These are phyloP conservation scores for Clarireedia monteithiana DNA, from an alignment of 2,329 filamentous ascomycete species.

Conservation along the genomic window DNA sequence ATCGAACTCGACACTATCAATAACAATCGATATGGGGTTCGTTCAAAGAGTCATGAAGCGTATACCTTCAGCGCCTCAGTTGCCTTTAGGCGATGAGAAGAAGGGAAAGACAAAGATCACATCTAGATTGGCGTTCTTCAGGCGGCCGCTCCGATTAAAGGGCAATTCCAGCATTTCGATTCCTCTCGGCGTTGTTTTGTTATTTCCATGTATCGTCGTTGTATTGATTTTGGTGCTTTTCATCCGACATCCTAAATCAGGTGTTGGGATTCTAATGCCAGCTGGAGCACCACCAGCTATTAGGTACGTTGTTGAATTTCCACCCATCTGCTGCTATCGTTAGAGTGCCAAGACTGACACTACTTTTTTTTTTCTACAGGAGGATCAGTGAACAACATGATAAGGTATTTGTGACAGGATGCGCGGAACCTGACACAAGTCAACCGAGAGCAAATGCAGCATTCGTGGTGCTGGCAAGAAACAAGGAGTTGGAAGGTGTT, in stretches of 20 bases:
- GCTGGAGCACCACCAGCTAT: slow-evolving; percentile 83
- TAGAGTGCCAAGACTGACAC: slow-evolving; percentile 8
- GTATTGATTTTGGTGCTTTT: slow-evolving; percentile 86
- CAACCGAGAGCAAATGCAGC: slow-evolving; percentile 84
- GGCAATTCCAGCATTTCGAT: slow-evolving; percentile 90
- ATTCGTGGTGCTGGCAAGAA: slow-evolving; percentile 90
- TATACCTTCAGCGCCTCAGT: slow-evolving; percentile 37
- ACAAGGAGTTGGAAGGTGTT: slow-evolving; percentile 93
- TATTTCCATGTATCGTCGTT: slow-evolving; percentile 88
- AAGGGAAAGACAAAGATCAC: slow-evolving; percentile 33
- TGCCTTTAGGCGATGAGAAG: slow-evolving; percentile 37
- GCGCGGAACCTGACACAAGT: slow-evolving; percentile 70
- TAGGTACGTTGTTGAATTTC: slow-evolving; percentile 48
- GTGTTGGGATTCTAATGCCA: slow-evolving; percentile 78
- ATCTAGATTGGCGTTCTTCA: slow-evolving; percentile 68
- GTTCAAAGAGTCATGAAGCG: slow-evolving; percentile 45
- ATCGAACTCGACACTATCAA: slow-evolving; percentile 4
- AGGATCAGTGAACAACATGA: slow-evolving; percentile 97
- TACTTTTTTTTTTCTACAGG: slow-evolving; percentile 38
- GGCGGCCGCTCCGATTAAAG: slow-evolving; percentile 76
- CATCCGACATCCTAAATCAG: slow-evolving; percentile 75
- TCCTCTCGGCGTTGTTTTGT: slow-evolving; percentile 81
- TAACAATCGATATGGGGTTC: slow-evolving; percentile 37
- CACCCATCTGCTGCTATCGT: background rate
- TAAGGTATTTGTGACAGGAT: slow-evolving; percentile 91